phyloP scores from a whole-genome alignment of 2,329 filamentous ascomycete species.

The Scedosporium apiospermum region DNA sequence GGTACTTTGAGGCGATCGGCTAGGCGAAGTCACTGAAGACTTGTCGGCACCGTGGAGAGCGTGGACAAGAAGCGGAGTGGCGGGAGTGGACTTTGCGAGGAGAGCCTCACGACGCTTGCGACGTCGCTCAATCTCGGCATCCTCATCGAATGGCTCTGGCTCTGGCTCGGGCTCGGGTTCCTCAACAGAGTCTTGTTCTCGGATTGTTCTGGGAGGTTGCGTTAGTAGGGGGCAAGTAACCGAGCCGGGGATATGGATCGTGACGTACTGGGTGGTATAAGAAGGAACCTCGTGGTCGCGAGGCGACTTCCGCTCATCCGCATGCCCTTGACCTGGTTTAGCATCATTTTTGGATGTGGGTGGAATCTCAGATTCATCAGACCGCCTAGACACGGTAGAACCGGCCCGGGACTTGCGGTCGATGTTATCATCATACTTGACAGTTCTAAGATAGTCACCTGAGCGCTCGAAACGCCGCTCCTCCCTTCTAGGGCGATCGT shows the following conservation, averaged over 20 bases:
- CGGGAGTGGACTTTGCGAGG: conserved; percentile 69
- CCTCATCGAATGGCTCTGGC: conserved; percentile 61
- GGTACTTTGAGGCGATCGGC: conserved; percentile 32
- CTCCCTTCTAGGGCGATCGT: conserved; percentile 23
- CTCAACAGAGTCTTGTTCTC: neutral
- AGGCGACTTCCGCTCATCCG: conserved; percentile 1
- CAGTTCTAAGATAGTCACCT: conserved; percentile 9
- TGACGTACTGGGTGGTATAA: conserved; percentile 7
- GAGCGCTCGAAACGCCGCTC: conserved; percentile 17
- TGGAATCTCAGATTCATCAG: conserved; percentile 32
- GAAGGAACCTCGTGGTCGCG: neutral
- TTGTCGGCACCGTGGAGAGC: conserved; percentile 57
- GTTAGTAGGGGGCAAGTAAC: neutral
- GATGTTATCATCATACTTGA: conserved; percentile 36
- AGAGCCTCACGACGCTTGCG: conserved; percentile 78
- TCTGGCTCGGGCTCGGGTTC: conserved; percentile 18
- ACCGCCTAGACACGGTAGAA: conserved; percentile 3
- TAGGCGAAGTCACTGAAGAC: conserved; percentile 41
- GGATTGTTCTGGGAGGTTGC: conserved; percentile 7
- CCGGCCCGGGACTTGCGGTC: conserved; percentile 32
- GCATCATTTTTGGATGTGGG: conserved; percentile 51
- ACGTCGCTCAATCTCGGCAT: conserved; percentile 74
- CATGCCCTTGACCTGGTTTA: conserved; percentile 53
- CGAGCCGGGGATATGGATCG: neutral
- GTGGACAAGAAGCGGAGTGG: conserved; percentile 66